Conservation (phyloP, 306 rosid species). For the Rosa persica region DNA sequence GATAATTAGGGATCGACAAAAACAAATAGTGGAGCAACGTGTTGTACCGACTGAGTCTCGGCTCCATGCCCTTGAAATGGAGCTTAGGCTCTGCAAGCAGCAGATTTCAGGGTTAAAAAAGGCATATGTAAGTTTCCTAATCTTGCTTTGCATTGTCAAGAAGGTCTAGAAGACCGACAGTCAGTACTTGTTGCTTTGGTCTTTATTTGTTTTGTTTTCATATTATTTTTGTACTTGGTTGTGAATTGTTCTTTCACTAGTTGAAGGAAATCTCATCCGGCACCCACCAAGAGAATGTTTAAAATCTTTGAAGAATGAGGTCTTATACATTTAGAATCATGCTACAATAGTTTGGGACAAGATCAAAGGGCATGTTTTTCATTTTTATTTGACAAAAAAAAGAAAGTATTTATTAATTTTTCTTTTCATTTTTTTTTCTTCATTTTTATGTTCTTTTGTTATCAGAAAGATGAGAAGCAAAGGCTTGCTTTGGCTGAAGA, state of each 20-base stretch:
- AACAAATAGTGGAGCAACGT: conserved; percentile 52
- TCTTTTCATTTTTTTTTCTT: not conserved
- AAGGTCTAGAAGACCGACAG: not conserved
- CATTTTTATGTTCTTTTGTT: conserved; percentile 7
- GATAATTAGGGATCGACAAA: conserved; percentile 52
- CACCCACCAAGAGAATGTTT: not conserved
- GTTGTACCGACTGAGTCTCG: conserved; percentile 59
- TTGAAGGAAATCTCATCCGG: not conserved
- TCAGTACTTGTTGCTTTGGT: not conserved
- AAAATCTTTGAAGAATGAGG: not conserved
- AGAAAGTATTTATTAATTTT: too few species aligned
- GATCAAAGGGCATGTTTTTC: too few species aligned
- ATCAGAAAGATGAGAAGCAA: conserved; percentile 58
- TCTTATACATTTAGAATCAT: not conserved
- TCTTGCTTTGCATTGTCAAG: not conserved
- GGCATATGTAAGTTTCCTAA: conserved; percentile 55
- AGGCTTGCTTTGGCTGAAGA: conserved; percentile 60
- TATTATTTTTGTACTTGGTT: not conserved
- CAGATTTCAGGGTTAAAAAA: conserved; percentile 51
- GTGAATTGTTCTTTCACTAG: not conserved
- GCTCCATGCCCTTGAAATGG: conserved; percentile 53
- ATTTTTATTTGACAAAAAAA: not conserved
- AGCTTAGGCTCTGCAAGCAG: conserved; percentile 57
- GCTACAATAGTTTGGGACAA: not conserved
- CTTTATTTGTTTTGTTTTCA: not conserved